Conservation (phyloP, 169 alveolate species). For the Cryptosporidium meleagridis region DNA sequence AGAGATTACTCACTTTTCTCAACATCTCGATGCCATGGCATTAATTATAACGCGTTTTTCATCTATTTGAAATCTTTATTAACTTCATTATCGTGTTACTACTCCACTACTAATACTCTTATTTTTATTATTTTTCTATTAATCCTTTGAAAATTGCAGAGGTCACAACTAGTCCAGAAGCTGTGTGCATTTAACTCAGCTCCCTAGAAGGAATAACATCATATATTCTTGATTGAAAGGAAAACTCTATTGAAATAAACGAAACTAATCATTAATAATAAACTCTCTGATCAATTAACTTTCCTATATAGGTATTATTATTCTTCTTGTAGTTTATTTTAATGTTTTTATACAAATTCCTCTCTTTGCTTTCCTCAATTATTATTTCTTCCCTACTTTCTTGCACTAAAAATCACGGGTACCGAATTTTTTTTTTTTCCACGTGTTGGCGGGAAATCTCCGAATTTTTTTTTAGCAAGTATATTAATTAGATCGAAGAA, state of each 20-base stretch:
- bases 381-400: neutral
- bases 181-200: neutral
- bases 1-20: neutral
- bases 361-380: neutral
- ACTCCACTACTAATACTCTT: neutral
- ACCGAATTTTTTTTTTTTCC: neutral
- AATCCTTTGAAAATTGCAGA: neutral
- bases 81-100: neutral
- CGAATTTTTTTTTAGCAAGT: neutral
- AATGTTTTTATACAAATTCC: constrained; percentile 4
- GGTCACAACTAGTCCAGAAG: neutral
- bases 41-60: neutral
- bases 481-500: neutral
- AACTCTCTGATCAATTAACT: neutral
- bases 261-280: neutral
- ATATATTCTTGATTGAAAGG: neutral
- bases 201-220: neutral
- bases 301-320: neutral
- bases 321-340: constrained; percentile 10
- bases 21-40: neutral
- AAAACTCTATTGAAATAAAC: neutral
- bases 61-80: neutral
- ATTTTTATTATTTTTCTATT: neutral
- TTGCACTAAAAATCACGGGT: constrained; percentile 3
- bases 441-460: neutral